A percentile compares a stretch with the other conserved stretches of the same genome.
Conservation (phyloP, 495 filamentous ascomycete species). For the Penicillium turbatum region DNA sequence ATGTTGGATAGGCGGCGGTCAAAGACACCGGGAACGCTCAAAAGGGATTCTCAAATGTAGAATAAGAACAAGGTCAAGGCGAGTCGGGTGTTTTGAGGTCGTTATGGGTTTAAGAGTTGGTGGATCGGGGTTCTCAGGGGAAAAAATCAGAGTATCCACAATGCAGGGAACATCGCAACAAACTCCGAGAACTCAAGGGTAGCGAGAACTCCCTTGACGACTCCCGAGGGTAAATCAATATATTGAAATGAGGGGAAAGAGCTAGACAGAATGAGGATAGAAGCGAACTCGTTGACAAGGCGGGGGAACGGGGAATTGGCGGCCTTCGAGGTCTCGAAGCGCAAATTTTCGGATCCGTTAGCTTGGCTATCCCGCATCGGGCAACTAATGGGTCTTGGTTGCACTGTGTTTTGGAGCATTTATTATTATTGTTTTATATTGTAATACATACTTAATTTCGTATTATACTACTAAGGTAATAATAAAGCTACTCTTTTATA, state of each 20-base stretch:
- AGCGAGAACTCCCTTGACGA: not conserved
- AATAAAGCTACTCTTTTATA: no score
- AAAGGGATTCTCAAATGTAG: not conserved
- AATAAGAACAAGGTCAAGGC: not conserved
- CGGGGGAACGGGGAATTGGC: conserved; percentile 13
- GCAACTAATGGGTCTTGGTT: conserved; percentile 5
- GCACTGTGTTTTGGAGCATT: not conserved
- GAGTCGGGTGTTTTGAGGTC: no score
- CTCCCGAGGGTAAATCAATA: not conserved
- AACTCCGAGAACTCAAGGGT: conserved; percentile 16
- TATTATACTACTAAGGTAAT: no score
- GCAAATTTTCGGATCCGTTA: conserved; percentile 21
- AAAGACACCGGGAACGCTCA: not conserved
- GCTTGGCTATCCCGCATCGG: conserved; percentile 16
- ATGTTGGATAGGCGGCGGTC: conserved; percentile 17
- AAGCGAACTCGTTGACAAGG: conserved; percentile 9
- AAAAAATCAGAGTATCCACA: conserved; percentile 23
- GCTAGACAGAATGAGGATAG: conserved; percentile 13
- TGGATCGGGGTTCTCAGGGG: conserved; percentile 4
- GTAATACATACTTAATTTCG: no score
- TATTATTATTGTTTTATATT: not conserved
- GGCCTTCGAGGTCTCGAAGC: conserved; percentile 11
- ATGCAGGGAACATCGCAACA: conserved; percentile 17
- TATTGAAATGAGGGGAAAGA: conserved; percentile 1
- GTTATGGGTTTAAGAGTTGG: conserved; percentile 5